phyloP scores from a whole-genome alignment of 345 rosid species.

The Toxicodendron radicans region DNA sequence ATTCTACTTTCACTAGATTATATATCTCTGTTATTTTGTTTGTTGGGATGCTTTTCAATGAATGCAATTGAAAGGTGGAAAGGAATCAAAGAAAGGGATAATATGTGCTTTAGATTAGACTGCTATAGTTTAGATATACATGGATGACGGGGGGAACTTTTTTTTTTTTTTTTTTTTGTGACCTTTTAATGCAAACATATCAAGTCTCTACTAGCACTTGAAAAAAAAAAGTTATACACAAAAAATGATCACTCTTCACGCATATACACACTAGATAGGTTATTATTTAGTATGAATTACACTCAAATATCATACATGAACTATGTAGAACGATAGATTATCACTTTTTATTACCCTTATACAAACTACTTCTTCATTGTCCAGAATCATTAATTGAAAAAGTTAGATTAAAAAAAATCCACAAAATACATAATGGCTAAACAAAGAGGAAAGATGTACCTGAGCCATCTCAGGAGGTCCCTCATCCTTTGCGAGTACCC shows the following conservation, averaged over 20 bases:
- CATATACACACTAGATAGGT: neutral
- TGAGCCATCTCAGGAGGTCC: slow-evolving; percentile 97
- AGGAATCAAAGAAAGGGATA: neutral
- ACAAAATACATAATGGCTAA: neutral
- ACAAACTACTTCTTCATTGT: neutral
- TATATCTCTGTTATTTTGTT: neutral
- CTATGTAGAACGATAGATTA: neutral
- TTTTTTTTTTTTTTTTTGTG: too few species aligned
- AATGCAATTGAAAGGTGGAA: neutral
- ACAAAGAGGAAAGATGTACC: slow-evolving; percentile 44
- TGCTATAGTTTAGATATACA: neutral
- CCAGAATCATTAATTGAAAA: slow-evolving; percentile 5
- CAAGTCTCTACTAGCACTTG: neutral
- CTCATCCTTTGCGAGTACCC: slow-evolving; percentile 98
- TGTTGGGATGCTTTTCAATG: neutral
- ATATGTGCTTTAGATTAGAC: neutral
- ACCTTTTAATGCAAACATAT: neutral
- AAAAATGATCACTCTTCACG: neutral
- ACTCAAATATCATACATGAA: neutral
- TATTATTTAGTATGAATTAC: neutral
- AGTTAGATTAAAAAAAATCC: neutral
- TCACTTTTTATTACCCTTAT: neutral
- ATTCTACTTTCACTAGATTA: too few species aligned
- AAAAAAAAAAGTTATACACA: neutral
- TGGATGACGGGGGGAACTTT: too few species aligned